A percentile compares a stretch with the other conserved stretches of the same genome.
Conservation (phyloP, 441 rosid species). For the Melastoma candidum region DNA sequence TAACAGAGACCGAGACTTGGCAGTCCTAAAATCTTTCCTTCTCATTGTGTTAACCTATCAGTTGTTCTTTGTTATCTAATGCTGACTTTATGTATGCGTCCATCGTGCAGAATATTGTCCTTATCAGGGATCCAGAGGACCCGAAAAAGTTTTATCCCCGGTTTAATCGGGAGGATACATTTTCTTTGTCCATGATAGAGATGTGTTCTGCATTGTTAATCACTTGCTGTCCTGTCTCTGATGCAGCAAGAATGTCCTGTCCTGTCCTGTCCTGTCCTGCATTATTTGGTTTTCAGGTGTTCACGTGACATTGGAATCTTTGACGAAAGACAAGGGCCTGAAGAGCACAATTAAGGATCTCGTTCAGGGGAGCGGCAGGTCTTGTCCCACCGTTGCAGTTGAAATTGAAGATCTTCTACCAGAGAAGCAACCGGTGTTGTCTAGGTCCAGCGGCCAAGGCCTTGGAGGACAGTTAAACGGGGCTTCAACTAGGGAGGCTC, state of each 20-base stretch:
- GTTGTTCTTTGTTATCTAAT: neutral
- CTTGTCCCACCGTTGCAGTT: conserved; percentile 35
- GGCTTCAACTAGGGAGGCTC: too few species aligned
- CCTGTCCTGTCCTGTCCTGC: conserved; percentile 1
- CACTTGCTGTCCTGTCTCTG: conserved; percentile 21
- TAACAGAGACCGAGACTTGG: conserved; percentile 11
- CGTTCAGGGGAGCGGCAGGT: conserved; percentile 69
- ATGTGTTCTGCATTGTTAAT: neutral
- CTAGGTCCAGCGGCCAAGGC: conserved; percentile 1
- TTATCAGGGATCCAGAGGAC: conserved; percentile 81
- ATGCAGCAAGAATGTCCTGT: conserved; percentile 73
- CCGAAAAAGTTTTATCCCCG: conserved; percentile 82
- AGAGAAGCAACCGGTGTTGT: conserved; percentile 18
- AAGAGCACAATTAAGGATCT: conserved; percentile 49
- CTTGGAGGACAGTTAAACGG: too few species aligned
- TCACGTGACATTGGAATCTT: conserved; percentile 75
- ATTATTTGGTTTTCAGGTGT: conserved; percentile 37
- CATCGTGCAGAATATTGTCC: conserved; percentile 68
- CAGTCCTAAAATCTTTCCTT: too few species aligned
- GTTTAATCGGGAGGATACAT: conserved; percentile 85
- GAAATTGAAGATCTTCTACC: neutral
- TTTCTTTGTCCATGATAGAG: conserved; percentile 2
- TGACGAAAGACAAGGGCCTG: conserved; percentile 62
- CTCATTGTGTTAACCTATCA: too few species aligned
- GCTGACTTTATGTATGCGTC: neutral